Evolutionary conservation across 176 grass and related monocot species (phyloP), one percentile per base, ranked within the genome.

Genomic region (Hyparrhenia diplandra): DNA sequence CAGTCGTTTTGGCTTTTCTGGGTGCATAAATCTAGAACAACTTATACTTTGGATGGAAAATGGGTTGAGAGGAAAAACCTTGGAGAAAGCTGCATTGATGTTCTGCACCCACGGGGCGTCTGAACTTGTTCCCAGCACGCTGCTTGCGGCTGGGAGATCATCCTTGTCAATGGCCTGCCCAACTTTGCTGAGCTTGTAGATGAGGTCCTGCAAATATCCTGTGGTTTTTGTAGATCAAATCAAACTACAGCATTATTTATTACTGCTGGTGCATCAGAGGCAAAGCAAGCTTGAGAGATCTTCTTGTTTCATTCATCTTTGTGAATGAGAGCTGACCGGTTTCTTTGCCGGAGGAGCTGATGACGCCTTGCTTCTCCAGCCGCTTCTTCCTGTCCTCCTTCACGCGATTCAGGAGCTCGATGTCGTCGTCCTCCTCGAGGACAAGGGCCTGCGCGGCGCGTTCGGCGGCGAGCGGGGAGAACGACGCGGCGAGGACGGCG

Each of bases 141-240:
- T 88, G 83, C 82, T 82, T 43, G 96, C 96, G 45, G 90, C 87
- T 43, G 86, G 37, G 32, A 95, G 82, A 65, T 93, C 90, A 47
- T 90, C 77, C 34, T 90, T 99, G 29, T 99, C 96, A 82, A 93
- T 93, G 78, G 92, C 96, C 84, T 93, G 92, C 20, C 92, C 96
- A 64, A 99, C 96, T 85, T 91, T 99, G 90, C 90, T 95, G 64
- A 93, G 57, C 86, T 95, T 99, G 86, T 99, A 99, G 52, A 99
- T 82, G 28, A 95, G 62, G 32, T 91, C 90, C 92, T 95, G 96
- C 75, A 99, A 64, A 65, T 99, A 95, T n/a, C 92, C 88, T 99
- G 88, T 83, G 67, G 74, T 39, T 81, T 47, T 81, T 30, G 72
- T 76, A 43, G 54, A n/a, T n/a, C n/a, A n/a, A n/a, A 61, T 67